Conservation (phyloP, 1,284 basidiomycete genomes). For the Ustilago shanxiensis region DNA sequence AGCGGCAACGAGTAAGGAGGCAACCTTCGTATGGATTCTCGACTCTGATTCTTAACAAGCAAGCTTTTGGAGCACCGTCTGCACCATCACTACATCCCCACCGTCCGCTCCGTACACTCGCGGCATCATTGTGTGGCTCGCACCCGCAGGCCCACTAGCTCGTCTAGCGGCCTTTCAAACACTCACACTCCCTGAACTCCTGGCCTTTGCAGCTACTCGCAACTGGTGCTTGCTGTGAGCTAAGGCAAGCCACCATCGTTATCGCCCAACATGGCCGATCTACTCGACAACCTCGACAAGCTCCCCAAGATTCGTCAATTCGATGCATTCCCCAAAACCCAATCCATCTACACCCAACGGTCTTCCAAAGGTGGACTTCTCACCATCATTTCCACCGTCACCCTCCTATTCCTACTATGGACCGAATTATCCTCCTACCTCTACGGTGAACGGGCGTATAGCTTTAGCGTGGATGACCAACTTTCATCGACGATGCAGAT, state of each 20-base stretch:
- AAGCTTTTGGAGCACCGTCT: too few relatives aligned
- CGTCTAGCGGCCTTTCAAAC: too few relatives aligned
- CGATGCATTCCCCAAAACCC: constrained; percentile 72
- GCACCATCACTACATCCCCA: too few relatives aligned
- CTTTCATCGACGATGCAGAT: constrained; percentile 64
- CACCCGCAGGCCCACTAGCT: too few relatives aligned
- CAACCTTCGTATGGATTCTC: background rate
- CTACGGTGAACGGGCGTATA: constrained; percentile 81
- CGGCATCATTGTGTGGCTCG: too few relatives aligned
- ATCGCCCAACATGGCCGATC: constrained; percentile 50
- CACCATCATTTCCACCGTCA: constrained; percentile 81
- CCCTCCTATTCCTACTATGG: constrained; percentile 82
- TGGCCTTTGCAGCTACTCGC: too few relatives aligned
- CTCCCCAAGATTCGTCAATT: constrained; percentile 67
- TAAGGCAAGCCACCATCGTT: too few relatives aligned
- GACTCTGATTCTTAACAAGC: too few relatives aligned
- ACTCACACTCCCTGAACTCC: too few relatives aligned
- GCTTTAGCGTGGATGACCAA: constrained; percentile 58
- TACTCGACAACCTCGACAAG: constrained; percentile 61
- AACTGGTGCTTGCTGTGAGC: too few relatives aligned
- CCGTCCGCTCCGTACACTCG: background rate
- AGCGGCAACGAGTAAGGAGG: background rate
- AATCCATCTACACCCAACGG: constrained; percentile 85
- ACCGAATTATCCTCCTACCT: constrained; percentile 91
- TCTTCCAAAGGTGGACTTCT: constrained; percentile 88